Conservation (phyloP, 768 basidiomycete genomes). For the Mycena latifolia region DNA sequence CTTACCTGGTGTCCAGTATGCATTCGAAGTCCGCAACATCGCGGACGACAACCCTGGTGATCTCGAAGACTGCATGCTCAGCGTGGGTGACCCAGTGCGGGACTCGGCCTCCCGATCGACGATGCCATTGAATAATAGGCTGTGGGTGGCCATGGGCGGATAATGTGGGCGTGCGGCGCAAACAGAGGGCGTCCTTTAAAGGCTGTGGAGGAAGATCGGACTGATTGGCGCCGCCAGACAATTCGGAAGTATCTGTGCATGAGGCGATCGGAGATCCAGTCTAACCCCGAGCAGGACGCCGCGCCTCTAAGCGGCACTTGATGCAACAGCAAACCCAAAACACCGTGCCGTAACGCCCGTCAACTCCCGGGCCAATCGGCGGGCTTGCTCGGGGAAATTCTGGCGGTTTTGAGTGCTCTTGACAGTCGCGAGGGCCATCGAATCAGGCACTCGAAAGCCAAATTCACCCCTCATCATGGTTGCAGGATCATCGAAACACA, state of each 20-base stretch:
- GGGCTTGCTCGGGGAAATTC: neutral
- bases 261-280: slow-evolving; percentile 13
- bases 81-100: neutral
- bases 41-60: neutral
- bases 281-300: neutral
- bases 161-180: neutral
- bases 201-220: slow-evolving; percentile 9
- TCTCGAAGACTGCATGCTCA: neutral
- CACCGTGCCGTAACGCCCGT: slow-evolving; percentile 3
- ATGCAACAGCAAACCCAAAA: slow-evolving; percentile 4
- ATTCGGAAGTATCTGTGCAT: slow-evolving; percentile 1
- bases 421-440: neutral
- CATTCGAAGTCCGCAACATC: neutral
- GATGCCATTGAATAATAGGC: neutral
- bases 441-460: too few relatives aligned
- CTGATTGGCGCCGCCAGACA: slow-evolving; percentile 3
- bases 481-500: too few relatives aligned
- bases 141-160: neutral
- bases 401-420: too few relatives aligned
- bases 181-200: neutral
- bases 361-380: neutral
- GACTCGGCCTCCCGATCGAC: neutral
- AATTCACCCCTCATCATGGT: too few relatives aligned
- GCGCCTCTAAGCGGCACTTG: slow-evolving; percentile 3
- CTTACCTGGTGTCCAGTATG: slow-evolving; percentile 3